A percentile compares a stretch with the other conserved stretches of the same genome.
These are phyloP conservation scores for Naumovozyma castellii DNA, from an alignment of 805 yeast species.

Conservation along the genomic window DNA sequence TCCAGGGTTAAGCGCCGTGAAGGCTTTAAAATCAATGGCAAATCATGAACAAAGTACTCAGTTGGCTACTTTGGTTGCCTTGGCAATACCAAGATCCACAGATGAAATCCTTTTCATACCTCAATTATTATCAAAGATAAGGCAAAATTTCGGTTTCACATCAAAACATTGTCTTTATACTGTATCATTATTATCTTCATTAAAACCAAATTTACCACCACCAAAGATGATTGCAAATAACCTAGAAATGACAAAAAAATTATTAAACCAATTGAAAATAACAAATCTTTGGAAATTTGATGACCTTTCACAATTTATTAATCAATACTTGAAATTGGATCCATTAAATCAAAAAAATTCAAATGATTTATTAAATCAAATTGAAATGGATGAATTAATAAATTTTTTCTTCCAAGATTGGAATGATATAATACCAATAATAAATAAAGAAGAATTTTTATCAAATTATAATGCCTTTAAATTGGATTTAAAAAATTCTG, in stretches of 20 bases:
- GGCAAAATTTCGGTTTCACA: conserved; percentile 61
- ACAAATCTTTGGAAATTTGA: conserved; percentile 24
- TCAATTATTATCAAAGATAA: conserved; percentile 56
- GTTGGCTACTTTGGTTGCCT: conserved; percentile 52
- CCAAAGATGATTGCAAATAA: conserved; percentile 16
- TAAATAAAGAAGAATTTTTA: conserved; percentile 63
- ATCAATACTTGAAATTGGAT: conserved; percentile 21
- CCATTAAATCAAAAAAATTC: conserved; percentile 2
- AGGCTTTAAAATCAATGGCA: conserved; percentile 51
- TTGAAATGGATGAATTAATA: conserved; percentile 51
- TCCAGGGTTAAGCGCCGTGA: conserved; percentile 65
- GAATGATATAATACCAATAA: conserved; percentile 59
- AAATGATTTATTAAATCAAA: no score
- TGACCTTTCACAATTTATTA: conserved; percentile 12
- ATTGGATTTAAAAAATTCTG: conserved; percentile 5
- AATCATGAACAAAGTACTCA: conserved; percentile 38
- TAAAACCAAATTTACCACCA: conserved; percentile 47
- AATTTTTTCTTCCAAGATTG: conserved; percentile 67
- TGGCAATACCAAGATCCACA: conserved; percentile 66
- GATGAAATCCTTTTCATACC: conserved; percentile 73
- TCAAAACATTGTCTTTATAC: conserved; percentile 63
- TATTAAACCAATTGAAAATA: conserved; percentile 5
- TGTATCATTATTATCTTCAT: conserved; percentile 59
- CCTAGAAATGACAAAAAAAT: background rate
- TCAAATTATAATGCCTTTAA: conserved; percentile 37